These are phyloP conservation scores for Tolypocladium capitatum DNA, from an alignment of 2,329 filamentous ascomycete genomes.

Conservation along the genomic window DNA sequence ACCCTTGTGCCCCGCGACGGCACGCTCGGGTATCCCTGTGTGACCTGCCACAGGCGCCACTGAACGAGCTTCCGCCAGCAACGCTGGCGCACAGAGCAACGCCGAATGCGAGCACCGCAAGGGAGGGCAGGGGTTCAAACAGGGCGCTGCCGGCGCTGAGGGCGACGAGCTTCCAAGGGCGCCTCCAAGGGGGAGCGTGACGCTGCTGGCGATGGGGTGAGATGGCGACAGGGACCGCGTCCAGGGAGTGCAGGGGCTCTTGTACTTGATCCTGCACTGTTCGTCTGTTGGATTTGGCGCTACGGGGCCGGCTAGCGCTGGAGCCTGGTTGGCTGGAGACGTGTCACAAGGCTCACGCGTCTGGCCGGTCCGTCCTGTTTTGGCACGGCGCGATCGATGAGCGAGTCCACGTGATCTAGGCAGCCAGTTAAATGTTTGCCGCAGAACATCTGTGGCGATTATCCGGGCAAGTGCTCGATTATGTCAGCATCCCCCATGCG, in stretches of 20 bases:
- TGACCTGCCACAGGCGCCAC: background rate
- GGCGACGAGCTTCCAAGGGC: background rate
- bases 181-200: background rate
- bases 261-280: no score
- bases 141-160: background rate
- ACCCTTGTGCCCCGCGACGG: no score
- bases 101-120: background rate
- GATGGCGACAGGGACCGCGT: background rate
- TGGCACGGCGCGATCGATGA: conserved; percentile 17
- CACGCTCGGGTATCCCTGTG: background rate
- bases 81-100: background rate
- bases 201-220: conserved; percentile 1
- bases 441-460: background rate
- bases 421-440: conserved; percentile 13
- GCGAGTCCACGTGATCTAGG: conserved; percentile 25
- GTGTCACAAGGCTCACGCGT: conserved; percentile 10
- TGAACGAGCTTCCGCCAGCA: background rate
- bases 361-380: background rate
- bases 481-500: background rate
- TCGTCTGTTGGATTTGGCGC: no score
- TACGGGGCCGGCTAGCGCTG: no score
- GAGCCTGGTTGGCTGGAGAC: conserved; percentile 2
- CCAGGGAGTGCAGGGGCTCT: background rate
- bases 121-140: background rate
- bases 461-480: background rate